Percentiles rank a stretch among this genome's conserved stretches.
Evolutionary conservation across 2,329 filamentous ascomycete genomes (phyloP).

Genomic region (Aspergillus transmontanensis): DNA sequence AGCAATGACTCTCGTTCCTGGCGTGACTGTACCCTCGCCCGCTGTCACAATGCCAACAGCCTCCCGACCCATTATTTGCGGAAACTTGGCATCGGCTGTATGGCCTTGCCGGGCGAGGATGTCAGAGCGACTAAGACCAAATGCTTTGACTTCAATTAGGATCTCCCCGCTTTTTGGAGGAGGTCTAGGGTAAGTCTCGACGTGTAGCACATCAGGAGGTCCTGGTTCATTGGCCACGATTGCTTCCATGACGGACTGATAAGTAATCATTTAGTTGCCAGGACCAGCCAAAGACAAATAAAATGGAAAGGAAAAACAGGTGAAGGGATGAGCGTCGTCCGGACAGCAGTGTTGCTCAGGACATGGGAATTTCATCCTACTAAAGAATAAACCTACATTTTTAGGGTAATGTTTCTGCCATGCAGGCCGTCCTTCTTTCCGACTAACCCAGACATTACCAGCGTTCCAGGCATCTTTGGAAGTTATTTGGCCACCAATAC

Average conservation of each 20-base stretch:
- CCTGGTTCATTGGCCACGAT: neutral
- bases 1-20: neutral
- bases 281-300: neutral
- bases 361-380: neutral
- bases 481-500: neutral
- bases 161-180: neutral
- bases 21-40: neutral
- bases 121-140: neutral
- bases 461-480: neutral
- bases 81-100: neutral
- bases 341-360: neutral
- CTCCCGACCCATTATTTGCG: neutral
- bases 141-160: neutral
- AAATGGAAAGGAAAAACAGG: neutral
- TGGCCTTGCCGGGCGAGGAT: neutral
- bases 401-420: neutral
- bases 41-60: neutral
- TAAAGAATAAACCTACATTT: neutral
- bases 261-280: neutral
- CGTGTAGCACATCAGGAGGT: neutral
- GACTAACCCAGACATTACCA: neutral
- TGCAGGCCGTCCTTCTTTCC: neutral
- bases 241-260: neutral
- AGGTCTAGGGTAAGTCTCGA: neutral
- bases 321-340: neutral